Evolutionary conservation across 2,329 filamentous ascomycete genomes (phyloP).

Genomic region (Penicillium expansum): DNA sequence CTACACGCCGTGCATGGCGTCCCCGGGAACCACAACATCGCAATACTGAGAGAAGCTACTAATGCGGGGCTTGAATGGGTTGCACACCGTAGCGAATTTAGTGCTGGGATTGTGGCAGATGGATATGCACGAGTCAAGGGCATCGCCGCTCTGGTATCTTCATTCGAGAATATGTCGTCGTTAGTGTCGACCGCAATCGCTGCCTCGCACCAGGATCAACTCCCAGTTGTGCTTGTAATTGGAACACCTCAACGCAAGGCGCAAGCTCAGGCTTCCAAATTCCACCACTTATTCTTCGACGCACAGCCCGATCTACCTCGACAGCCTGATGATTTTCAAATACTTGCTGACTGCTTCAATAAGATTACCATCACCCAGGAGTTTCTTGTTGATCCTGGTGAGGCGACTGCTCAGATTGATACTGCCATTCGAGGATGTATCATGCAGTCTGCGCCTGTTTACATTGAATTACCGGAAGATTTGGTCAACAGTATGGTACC

Average conservation of each 20-base stretch:
- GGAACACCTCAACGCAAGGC: background rate
- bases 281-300: background rate
- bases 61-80: background rate
- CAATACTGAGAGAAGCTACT: background rate
- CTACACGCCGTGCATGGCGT: background rate
- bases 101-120: background rate
- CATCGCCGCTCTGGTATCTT: background rate
- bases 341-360: background rate
- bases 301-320: background rate
- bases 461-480: background rate
- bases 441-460: background rate
- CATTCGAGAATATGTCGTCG: background rate
- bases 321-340: background rate
- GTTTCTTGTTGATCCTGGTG: background rate
- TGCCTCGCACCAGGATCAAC: background rate
- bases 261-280: background rate
- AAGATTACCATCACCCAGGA: background rate
- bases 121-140: background rate
- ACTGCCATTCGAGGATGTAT: background rate
- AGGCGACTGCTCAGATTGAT: background rate
- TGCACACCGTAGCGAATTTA: background rate
- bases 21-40: background rate
- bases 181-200: background rate
- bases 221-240: background rate
- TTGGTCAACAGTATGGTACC: background rate